Percentiles rank a stretch among this genome's conserved stretches.
phyloP scores from a whole-genome alignment of 768 basidiomycete species.

The Amanita molliuscula region DNA sequence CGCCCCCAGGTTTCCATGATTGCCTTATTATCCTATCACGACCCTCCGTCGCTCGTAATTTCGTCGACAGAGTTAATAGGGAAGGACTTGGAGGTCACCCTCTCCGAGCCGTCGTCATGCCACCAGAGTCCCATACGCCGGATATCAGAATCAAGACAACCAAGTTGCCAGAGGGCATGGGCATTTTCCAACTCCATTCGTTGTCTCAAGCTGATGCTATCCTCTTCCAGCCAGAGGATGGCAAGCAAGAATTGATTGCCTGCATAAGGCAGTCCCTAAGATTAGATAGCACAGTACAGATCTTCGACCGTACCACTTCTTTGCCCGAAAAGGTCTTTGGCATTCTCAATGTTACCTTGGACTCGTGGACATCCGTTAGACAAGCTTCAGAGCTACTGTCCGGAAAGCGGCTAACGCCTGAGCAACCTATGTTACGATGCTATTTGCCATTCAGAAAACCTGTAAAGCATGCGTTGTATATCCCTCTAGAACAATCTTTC shows the following conservation, averaged over 20 bases:
- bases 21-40: background rate
- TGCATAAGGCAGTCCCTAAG: background rate
- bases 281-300: background rate
- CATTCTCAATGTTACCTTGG: background rate
- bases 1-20: background rate
- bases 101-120: background rate
- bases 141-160: background rate
- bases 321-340: background rate
- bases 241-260: background rate
- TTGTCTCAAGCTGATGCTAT: background rate
- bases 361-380: background rate
- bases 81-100: constrained; percentile 1
- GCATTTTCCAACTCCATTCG: background rate
- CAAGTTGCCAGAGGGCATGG: background rate
- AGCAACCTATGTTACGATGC: constrained; percentile 1
- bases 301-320: background rate
- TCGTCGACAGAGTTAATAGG: background rate
- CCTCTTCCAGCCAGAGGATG: background rate
- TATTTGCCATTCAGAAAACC: constrained; percentile 2
- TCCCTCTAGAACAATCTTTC: constrained; percentile 1
- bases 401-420: background rate
- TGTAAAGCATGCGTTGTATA: background rate
- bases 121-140: background rate
- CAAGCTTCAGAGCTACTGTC: constrained; percentile 1
- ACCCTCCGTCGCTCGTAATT: background rate